Percentiles rank a stretch among this genome's conserved stretches.
Evolutionary conservation across 805 yeast genomes (phyloP).

Genomic region (Grigorovia jiainica): DNA sequence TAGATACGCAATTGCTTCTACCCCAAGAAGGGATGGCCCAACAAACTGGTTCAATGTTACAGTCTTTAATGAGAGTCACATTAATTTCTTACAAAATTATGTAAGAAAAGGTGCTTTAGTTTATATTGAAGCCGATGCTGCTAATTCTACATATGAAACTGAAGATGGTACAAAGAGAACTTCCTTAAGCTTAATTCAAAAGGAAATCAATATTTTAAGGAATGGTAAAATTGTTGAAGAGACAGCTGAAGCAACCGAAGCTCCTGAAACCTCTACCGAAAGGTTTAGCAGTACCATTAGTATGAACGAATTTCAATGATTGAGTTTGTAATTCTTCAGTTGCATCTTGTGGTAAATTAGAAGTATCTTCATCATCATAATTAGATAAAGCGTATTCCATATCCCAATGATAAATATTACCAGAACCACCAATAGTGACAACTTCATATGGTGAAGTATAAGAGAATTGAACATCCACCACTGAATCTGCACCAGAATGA

Average conservation of each 20-base stretch:
- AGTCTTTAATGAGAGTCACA: conserved; percentile 62
- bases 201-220: conserved; percentile 24
- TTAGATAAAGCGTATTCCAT: conserved; percentile 33
- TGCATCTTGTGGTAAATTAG: conserved; percentile 1
- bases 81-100: conserved; percentile 47
- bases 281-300: conserved; percentile 17
- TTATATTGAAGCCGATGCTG: conserved; percentile 59
- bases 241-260: conserved; percentile 8
- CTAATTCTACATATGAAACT: conserved; percentile 43
- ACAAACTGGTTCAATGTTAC: conserved; percentile 72
- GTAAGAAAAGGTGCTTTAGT: conserved; percentile 58
- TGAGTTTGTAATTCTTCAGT: conserved; percentile 21
- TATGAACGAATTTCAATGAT: conserved; percentile 24
- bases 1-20: conserved; percentile 78
- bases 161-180: conserved; percentile 50
- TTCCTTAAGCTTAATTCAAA: conserved; percentile 45
- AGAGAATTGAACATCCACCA: conserved; percentile 25
- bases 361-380: conserved; percentile 35
- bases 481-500: conserved; percentile 28
- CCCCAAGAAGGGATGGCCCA: conserved; percentile 45
- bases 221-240: conserved; percentile 15
- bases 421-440: conserved; percentile 26
- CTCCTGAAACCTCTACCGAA: conserved; percentile 4
- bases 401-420: conserved; percentile 30
- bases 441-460: conserved; percentile 23